phyloP scores from a whole-genome alignment of 352 stramenopile genomes.

The Globisporangium cystogenes region DNA sequence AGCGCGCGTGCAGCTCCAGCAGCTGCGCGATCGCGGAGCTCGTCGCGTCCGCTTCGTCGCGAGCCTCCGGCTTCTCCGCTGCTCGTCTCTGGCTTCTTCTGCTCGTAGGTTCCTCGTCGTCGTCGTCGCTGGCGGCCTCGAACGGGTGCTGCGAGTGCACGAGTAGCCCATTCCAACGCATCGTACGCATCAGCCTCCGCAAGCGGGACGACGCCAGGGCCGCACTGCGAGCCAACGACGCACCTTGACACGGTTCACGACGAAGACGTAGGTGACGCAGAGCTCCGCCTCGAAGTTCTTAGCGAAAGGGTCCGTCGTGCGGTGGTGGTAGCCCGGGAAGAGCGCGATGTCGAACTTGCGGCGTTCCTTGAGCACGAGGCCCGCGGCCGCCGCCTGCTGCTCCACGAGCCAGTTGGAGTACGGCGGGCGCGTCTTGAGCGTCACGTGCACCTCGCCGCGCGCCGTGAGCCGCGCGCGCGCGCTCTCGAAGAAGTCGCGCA shows the following conservation, averaged over 20 bases:
- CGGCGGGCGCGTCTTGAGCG: slow-evolving; percentile 78
- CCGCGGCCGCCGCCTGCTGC: slow-evolving; percentile 61
- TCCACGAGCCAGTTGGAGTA: slow-evolving; percentile 89
- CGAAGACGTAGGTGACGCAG: slow-evolving; percentile 83
- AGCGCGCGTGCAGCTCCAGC: slow-evolving; percentile 7
- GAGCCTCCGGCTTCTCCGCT: neutral
- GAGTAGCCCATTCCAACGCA: too few relatives aligned
- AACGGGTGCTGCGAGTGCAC: slow-evolving; percentile 7
- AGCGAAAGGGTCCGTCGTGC: slow-evolving; percentile 80
- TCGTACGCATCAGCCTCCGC: slow-evolving; percentile 1
- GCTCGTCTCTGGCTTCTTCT: neutral
- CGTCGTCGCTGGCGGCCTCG: slow-evolving; percentile 6
- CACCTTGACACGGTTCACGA: slow-evolving; percentile 80
- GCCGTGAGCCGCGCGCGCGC: slow-evolving; percentile 49
- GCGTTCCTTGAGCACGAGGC: slow-evolving; percentile 76
- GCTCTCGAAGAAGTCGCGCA: slow-evolving; percentile 84
- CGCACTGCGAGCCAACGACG: neutral
- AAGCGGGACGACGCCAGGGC: too few relatives aligned
- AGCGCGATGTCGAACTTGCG: slow-evolving; percentile 62
- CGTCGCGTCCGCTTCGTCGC: neutral
- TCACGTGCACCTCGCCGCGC: slow-evolving; percentile 74
- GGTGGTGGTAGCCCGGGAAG: slow-evolving; percentile 85
- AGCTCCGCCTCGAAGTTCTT: slow-evolving; percentile 82
- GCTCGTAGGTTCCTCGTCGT: slow-evolving; percentile 3
- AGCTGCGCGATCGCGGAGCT: slow-evolving; percentile 33